A percentile compares a stretch with the other conserved stretches of the same genome.
Evolutionary conservation across 352 stramenopile species (phyloP).

Genomic region (Elongisporangium undulatum): DNA sequence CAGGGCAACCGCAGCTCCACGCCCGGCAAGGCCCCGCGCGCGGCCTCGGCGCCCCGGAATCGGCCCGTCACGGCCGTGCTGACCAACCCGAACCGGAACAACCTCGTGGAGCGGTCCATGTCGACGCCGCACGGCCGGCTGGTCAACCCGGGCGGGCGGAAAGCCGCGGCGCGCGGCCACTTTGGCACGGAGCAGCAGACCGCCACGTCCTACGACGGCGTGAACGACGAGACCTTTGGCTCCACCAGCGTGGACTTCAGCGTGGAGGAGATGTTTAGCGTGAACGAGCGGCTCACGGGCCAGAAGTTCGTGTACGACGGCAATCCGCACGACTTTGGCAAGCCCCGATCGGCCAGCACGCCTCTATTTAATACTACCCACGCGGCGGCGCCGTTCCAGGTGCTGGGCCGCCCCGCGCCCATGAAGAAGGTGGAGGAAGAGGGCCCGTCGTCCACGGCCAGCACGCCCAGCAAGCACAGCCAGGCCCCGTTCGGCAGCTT

Average conservation of each 20-base stretch:
- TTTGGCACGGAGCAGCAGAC: conserved; percentile 84
- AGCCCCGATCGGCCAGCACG: conserved; percentile 15
- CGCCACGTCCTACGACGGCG: conserved; percentile 73
- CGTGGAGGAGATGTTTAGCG: conserved; percentile 95
- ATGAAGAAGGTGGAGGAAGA: conserved; percentile 53
- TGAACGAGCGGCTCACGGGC: conserved; percentile 91
- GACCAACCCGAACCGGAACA: conserved; percentile 18
- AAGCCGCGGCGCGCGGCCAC: conserved; percentile 43
- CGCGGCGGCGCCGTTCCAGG: conserved; percentile 34
- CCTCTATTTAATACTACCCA: conserved; percentile 51
- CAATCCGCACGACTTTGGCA: conserved; percentile 94
- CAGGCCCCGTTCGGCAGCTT: conserved; percentile 55
- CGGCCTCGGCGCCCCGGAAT: conserved; percentile 73
- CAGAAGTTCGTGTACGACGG: conserved; percentile 94
- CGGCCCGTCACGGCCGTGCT: conserved; percentile 36
- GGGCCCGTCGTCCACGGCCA: conserved; percentile 15
- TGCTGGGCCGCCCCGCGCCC: conserved; percentile 35
- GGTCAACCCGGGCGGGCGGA: conserved; percentile 18
- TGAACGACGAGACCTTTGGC: conserved; percentile 90
- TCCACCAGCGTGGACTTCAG: conserved; percentile 68
- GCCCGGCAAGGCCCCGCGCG: conserved; percentile 36
- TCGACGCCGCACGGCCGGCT: conserved; percentile 54
- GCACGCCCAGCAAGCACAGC: conserved; percentile 30
- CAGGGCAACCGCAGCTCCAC: conserved; percentile 18
- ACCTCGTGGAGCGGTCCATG: conserved; percentile 42